Base-by-base conservation (phyloP, 495 filamentous ascomycete genomes). In the Polyplosphaeria fusca region DNA sequence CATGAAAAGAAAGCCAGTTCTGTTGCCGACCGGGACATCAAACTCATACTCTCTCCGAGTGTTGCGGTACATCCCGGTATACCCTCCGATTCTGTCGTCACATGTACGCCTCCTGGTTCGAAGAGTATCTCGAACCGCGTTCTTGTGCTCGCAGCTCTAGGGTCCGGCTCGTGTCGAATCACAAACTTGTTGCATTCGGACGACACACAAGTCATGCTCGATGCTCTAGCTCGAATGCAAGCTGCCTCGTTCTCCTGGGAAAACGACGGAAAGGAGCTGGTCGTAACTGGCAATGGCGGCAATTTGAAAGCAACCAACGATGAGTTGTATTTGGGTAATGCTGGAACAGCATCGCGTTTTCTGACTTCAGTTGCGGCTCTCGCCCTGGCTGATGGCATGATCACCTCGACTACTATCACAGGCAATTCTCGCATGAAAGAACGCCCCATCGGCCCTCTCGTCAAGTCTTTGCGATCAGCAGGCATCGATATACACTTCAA, bases 71-170 rank as follows among this genome's bases (percentile, higher is more conserved):
- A 76, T 4, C 87, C 89, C 0, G 83, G 84, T 26, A 80, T 91
- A 2, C 77, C 83, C 2, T 70, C 78, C 58, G 71, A 73, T 23
- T 76, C 85, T 3, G 78, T 84, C 30, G 82, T 91, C 19, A 80
- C 81, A 49, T 91, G 95, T 59, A 88, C 82, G 0, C 93, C 93
- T 30, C 94, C 93, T 1, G 93, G 93, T 28, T 97, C 94, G 13
- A 99, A 99, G 77, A 96, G 91, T 70, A 87, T 99, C 48, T 97
- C 93, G 0, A 99, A 99, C 74, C 84, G 93, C 44, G 91, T 93
- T 37, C 79, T 99, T 39, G 83, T 97, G 24, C 78, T 99, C 56
- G 93, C 93, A 45, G 94, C 93, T 1, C 84, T 99, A 14, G 91
- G 90, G 2, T 82, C 86, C 41, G 93, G 93, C 28, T 83, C 83